These are phyloP conservation scores for Nematodospora valgi DNA, from an alignment of 805 yeast genomes.

Conservation along the genomic window DNA sequence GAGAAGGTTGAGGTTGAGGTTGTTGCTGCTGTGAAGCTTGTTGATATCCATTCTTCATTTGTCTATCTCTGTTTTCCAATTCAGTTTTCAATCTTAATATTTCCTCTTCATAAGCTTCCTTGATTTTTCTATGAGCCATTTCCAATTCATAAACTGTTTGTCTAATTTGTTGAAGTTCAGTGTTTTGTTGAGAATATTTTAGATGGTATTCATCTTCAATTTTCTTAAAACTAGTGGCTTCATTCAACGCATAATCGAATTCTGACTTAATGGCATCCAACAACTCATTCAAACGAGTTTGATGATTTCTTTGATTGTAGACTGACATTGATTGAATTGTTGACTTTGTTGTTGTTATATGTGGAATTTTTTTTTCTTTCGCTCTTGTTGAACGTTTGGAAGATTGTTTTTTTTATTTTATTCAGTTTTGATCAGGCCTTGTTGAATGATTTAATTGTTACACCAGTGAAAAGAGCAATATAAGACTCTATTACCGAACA, in stretches of 20 bases:
- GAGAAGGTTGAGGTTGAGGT: conserved; percentile 9
- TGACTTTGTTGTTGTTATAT: neutral
- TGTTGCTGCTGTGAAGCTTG: conserved; percentile 23
- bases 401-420: too few relatives aligned
- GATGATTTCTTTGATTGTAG: conserved; percentile 29
- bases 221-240: conserved; percentile 79
- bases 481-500: too few relatives aligned
- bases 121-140: conserved; percentile 89
- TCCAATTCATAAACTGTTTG: conserved; percentile 93
- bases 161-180: conserved; percentile 89
- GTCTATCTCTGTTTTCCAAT: conserved; percentile 76
- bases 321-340: neutral
- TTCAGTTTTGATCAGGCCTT: too few relatives aligned
- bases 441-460: too few relatives aligned
- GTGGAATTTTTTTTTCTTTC: neutral
- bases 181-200: conserved; percentile 86
- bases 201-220: conserved; percentile 92
- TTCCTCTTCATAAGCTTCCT: conserved; percentile 95
- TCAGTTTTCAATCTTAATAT: conserved; percentile 81
- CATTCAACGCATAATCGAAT: conserved; percentile 78
- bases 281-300: conserved; percentile 64
- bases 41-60: conserved; percentile 32
- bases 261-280: conserved; percentile 91
- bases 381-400: neutral
- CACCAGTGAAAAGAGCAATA: too few relatives aligned